Evolutionary conservation across 1,284 basidiomycete species (phyloP), one percentile per base, ranked within the genome.

Genomic region (Tilletia caries): DNA sequence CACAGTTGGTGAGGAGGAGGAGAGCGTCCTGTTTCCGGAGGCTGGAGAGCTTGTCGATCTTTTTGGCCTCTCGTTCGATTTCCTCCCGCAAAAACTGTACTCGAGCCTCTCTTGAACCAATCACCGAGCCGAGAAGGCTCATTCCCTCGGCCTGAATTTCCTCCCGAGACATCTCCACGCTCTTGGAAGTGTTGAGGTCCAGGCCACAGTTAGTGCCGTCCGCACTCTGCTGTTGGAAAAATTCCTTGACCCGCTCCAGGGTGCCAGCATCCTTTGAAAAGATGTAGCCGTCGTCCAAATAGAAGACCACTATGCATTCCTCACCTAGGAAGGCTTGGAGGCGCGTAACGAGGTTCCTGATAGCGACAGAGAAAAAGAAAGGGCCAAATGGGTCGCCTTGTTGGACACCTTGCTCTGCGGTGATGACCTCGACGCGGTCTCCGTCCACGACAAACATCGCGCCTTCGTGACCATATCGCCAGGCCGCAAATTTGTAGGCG

Each of bases 311-410:
- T 20, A 62, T 37, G 27, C 29, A 12, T 10, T n/a, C 27, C n/a
- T 12, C 12, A 23, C 52, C 52, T 8, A 58, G 52, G 20, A 10
- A 44, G 8, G 10, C 52, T 12, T 29, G 20, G 52, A 29, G 52
- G 8, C 52, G 10, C 52, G 10, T n/a, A 12, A 29, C 12, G 52
- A 12, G 8, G 12, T 8, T 13, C 10, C 52, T 8, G 52, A 58
- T 12, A n/a, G 52, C 52, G 12, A 58, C 52, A 10, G 52, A 58
- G 27, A 58, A 58, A 29, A 58, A 58, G 27, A 58, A 58, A 29
- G 52, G 52, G 23, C 52, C 52, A 58, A 58, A 58, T 10, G 52
- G 52, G 23, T 58, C 52, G 10, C 52, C 52, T 58, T 58, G 52
- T 23, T 29, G 52, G 12, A 58, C 52, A 10, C 52, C 52, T 58